Conservation (phyloP, 1,284 basidiomycete genomes). For the Leccinum variabile region DNA sequence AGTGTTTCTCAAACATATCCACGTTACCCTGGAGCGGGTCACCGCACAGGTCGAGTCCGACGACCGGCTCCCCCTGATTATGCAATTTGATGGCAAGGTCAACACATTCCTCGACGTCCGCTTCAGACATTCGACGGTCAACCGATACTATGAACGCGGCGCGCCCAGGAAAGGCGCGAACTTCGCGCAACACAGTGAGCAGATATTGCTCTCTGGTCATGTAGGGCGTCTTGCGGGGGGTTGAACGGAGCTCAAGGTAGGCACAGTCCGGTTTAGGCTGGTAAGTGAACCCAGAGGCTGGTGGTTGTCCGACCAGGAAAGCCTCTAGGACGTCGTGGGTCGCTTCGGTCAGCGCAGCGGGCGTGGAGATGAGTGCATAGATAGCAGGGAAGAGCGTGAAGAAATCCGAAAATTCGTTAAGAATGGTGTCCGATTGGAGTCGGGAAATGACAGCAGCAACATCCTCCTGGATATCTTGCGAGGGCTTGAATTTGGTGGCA, state of each 20-base stretch:
- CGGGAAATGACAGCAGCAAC: conserved; percentile 20
- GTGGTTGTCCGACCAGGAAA: conserved; percentile 46
- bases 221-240: conserved; percentile 53
- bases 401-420: conserved; percentile 65
- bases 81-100: conserved; percentile 57
- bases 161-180: conserved; percentile 54
- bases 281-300: conserved; percentile 26
- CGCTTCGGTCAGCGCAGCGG: conserved; percentile 49
- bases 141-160: conserved; percentile 71
- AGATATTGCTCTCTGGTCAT: conserved; percentile 65
- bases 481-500: conserved; percentile 45
- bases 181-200: conserved; percentile 61
- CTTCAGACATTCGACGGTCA: conserved; percentile 62
- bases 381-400: conserved; percentile 76
- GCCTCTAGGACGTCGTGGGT: conserved; percentile 61
- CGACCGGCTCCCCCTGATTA: conserved; percentile 57
- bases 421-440: conserved; percentile 50
- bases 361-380: conserved; percentile 69
- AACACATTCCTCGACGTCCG: conserved; percentile 55
- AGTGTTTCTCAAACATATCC: conserved; percentile 49
- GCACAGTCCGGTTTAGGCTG: conserved; percentile 46
- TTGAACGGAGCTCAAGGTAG: conserved; percentile 76
- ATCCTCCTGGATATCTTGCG: conserved; percentile 12
- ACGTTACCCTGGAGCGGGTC: conserved; percentile 68
- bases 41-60: conserved; percentile 81